Conservation (phyloP, 2,329 filamentous ascomycete genomes). For the Pseudovirgaria hyperparasitica region DNA sequence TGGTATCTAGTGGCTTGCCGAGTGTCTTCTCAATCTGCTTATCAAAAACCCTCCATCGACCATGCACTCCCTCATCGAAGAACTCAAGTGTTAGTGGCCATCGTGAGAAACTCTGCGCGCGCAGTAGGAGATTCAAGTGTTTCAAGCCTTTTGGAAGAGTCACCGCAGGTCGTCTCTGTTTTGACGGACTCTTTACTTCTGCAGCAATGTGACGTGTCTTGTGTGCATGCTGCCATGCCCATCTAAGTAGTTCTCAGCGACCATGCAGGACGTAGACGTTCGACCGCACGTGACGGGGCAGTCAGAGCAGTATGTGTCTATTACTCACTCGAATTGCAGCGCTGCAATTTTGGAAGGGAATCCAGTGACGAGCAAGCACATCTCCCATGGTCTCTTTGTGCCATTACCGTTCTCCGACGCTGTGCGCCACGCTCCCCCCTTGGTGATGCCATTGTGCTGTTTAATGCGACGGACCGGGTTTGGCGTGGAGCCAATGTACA, state of each 20-base stretch:
- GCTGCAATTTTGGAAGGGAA: conserved; percentile 82
- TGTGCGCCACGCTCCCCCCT: conserved; percentile 72
- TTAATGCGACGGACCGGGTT: conserved; percentile 72
- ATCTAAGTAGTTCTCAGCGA: conserved; percentile 39
- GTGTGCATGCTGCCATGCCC: conserved; percentile 84
- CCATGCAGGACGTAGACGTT: not conserved
- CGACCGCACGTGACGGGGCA: not conserved
- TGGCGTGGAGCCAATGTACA: conserved; percentile 89
- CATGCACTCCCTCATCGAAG: conserved; percentile 57
- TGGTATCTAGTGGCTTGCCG: conserved; percentile 15
- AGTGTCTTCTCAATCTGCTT: conserved; percentile 36
- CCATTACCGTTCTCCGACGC: conserved; percentile 47
- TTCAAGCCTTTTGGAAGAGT: conserved; percentile 55
- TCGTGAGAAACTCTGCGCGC: conserved; percentile 63
- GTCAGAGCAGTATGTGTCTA: conserved; percentile 1
- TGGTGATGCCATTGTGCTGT: conserved; percentile 80
- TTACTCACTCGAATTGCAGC: conserved; percentile 80
- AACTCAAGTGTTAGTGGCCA: conserved; percentile 80
- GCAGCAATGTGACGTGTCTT: conserved; percentile 60
- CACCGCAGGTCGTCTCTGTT: conserved; percentile 31
- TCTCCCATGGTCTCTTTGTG: conserved; percentile 63
- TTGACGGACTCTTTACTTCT: conserved; percentile 6
- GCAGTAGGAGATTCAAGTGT: conserved; percentile 69
- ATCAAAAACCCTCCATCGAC: conserved; percentile 54
- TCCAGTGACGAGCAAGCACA: conserved; percentile 70